Evolutionary conservation across 495 filamentous ascomycete genomes (phyloP).

Genomic region (Penicillium macrosclerotiorum): DNA sequence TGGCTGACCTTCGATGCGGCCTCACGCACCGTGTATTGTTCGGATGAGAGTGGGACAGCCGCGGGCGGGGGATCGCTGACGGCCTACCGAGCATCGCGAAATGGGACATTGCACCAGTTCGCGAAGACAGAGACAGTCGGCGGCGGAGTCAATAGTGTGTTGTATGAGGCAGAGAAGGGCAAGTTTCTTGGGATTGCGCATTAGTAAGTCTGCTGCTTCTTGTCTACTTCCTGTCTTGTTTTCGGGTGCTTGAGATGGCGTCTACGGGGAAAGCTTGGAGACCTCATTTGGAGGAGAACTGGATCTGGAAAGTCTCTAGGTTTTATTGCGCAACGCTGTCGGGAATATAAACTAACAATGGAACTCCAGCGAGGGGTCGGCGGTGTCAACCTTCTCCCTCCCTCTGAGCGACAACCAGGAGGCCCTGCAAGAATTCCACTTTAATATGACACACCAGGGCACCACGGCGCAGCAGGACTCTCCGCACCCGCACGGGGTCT

Average conservation of each 20-base stretch:
- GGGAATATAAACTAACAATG: conserved; percentile 8
- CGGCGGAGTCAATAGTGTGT: conserved; percentile 39
- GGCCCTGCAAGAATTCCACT: conserved; percentile 49
- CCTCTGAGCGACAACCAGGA: conserved; percentile 21
- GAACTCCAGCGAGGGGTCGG: conserved; percentile 30
- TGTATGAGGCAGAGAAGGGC: conserved; percentile 31
- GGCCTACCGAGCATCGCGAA: conserved; percentile 14
- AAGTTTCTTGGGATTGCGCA: conserved; percentile 45
- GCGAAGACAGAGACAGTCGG: conserved; percentile 26
- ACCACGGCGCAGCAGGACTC: conserved; percentile 57
- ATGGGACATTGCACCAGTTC: conserved; percentile 28
- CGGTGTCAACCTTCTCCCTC: conserved; percentile 37
- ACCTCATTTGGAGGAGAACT: not conserved
- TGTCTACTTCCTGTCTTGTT: not conserved
- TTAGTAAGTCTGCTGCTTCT: conserved; percentile 35
- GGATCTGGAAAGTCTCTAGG: no score
- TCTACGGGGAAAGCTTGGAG: not conserved
- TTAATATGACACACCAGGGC: conserved; percentile 48
- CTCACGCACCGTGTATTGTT: conserved; percentile 55
- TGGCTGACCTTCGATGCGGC: conserved; percentile 58
- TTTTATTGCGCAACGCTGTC: no score
- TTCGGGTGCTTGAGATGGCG: not conserved
- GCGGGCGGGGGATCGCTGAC: conserved; percentile 29
- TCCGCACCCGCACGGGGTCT: conserved; percentile 68
- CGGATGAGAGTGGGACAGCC: conserved; percentile 57